Percentiles rank a stretch among this genome's conserved stretches.
phyloP scores from a whole-genome alignment of 2,329 filamentous ascomycete species.

The Alternaria triticimaculans region DNA sequence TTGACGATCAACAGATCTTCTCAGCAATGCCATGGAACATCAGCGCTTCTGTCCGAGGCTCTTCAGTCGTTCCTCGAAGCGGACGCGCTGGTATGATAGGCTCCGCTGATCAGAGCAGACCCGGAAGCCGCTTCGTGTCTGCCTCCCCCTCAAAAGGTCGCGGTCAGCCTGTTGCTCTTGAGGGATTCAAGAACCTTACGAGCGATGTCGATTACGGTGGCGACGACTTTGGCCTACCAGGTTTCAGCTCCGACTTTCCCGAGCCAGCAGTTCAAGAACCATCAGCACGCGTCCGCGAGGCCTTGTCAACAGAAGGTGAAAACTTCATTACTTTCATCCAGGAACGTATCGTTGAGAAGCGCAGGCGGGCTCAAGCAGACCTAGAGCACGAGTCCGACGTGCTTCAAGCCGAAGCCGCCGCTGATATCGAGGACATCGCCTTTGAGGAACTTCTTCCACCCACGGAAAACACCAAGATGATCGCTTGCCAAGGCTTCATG shows the following conservation, averaged over 20 bases:
- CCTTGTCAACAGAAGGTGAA: conserved; percentile 63
- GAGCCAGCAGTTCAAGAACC: conserved; percentile 12
- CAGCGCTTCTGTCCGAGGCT: conserved; percentile 62
- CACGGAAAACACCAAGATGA: conserved; percentile 59
- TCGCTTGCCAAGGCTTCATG: conserved; percentile 65
- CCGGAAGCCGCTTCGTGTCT: conserved; percentile 61
- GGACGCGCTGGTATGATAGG: conserved; percentile 51
- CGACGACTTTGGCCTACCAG: conserved; percentile 24
- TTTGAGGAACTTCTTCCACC: conserved; percentile 76
- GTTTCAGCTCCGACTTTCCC: conserved; percentile 28
- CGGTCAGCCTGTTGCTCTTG: conserved; percentile 40
- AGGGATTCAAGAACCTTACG: conserved; percentile 38
- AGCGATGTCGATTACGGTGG: conserved; percentile 38
- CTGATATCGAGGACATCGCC: conserved; percentile 54
- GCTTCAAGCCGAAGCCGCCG: conserved; percentile 39
- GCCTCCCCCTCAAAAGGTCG: conserved; percentile 68
- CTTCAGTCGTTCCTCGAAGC: conserved; percentile 51
- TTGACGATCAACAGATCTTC: conserved; percentile 72
- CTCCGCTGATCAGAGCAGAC: conserved; percentile 45
- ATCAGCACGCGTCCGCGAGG: conserved; percentile 55
- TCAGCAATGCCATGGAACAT: conserved; percentile 74
- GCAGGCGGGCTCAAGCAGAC: conserved; percentile 14
- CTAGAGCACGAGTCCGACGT: conserved; percentile 22
- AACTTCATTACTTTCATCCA: conserved; percentile 70
- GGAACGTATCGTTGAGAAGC: conserved; percentile 52